These are phyloP conservation scores for Rhypophila decipiens DNA, from an alignment of 495 filamentous ascomycete species.

Conservation along the genomic window DNA sequence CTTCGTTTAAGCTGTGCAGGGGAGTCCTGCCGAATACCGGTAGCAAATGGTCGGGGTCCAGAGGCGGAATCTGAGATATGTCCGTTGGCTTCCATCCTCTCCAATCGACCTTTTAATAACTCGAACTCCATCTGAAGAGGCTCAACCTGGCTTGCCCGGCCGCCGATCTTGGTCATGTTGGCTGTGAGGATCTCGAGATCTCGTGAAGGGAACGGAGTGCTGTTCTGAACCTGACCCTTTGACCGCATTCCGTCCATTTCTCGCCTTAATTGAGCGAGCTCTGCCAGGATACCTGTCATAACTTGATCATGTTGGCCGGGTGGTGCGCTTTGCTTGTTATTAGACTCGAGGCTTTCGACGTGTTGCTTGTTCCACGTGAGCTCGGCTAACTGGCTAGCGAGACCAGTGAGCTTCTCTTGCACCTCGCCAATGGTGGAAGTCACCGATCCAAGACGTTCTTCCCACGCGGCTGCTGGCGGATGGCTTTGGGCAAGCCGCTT, in stretches of 20 bases:
- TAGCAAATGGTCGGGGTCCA: too few relatives aligned
- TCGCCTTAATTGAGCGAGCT: constrained; percentile 18
- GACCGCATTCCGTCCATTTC: constrained; percentile 21
- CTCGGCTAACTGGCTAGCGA: not conserved
- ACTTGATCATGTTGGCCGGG: constrained; percentile 11
- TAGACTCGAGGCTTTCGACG: constrained; percentile 4
- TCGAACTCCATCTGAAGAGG: constrained; percentile 35
- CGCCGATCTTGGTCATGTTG: constrained; percentile 29
- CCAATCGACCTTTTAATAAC: constrained; percentile 29
- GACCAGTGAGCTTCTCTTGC: not conserved
- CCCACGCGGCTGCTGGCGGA: constrained; percentile 8
- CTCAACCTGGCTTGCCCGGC: constrained; percentile 33
- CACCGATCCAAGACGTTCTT: constrained; percentile 9
- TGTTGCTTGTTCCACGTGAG: constrained; percentile 2
- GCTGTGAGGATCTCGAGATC: constrained; percentile 34
- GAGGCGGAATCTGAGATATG: too few relatives aligned
- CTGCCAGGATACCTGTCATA: constrained; percentile 7
- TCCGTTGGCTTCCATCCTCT: constrained; percentile 19
- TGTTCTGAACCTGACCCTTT: constrained; percentile 1
- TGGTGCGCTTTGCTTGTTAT: not conserved
- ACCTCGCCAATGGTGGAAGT: constrained; percentile 1
- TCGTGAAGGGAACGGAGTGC: constrained; percentile 17
- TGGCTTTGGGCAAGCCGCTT: constrained; percentile 7
- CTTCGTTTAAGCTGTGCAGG: too few relatives aligned
- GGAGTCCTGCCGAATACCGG: too few relatives aligned